Base-by-base conservation (phyloP, 441 rosid genomes). In the Brassica balearica region DNA sequence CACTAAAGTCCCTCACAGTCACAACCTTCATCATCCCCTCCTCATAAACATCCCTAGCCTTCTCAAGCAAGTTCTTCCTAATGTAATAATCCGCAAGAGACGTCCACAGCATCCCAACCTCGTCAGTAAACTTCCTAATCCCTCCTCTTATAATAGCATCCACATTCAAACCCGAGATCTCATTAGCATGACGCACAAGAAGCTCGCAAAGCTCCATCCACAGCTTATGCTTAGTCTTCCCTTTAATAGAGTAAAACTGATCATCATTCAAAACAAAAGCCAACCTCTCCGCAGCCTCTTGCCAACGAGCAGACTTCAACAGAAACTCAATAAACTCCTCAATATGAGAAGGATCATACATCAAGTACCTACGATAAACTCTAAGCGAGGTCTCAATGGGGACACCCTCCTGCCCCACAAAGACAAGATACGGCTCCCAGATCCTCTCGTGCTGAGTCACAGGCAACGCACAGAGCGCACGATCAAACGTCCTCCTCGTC, bases 71-170 rank as follows among this genome's bases (percentile, higher is more conserved):
- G 6, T 83, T 81, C 81, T 96, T 92, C 87, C 98, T 82, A 12
- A 95, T 95, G 67, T 92, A 95, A 80, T 93, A 93, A 86, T 95
- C 99, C 3, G 99, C 96, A 48, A 93, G 93, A 0, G 98, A 93
- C 1, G 99, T 96, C 98, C 98, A 96, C 69, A 94, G 71, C 86
- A 90, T 86, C 19, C 99, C 97, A 8, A 93, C 97, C 83, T 95
- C 99, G 70, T 95, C 92, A 0, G 93, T 91, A 69, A 91, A 93
- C 89, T 91, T 95, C 83, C 93, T 87, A 81, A 94, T 94, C 56
- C 98, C 99, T 58, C 99, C 98, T 77, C 97, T 91, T 11, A 96
- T 96, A 23, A 93, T 93, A 0, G 96, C 98, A 80, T 93, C 98
- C 25, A 96, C 99, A 74, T 93, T 91, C 38, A 96, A 82, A 20